phyloP scores from a whole-genome alignment of 2,329 filamentous ascomycete genomes.

The Verticillium dahliae region DNA sequence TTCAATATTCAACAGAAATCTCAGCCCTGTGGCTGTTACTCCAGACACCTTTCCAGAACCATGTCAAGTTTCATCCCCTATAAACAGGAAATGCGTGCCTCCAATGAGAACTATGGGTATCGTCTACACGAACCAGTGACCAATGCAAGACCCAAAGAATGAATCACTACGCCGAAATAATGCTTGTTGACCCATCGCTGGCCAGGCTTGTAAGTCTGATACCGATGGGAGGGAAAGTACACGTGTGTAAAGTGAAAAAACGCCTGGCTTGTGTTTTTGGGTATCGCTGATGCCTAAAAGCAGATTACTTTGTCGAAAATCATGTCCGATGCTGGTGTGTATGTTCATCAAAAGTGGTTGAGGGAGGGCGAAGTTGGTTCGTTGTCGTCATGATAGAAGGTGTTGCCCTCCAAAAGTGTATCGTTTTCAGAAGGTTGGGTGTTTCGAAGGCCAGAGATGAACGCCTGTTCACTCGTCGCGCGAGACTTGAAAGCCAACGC shows the following conservation, averaged over 20 bases:
- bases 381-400: background rate
- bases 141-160: background rate
- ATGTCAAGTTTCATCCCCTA: background rate
- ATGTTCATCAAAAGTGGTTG: background rate
- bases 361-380: background rate
- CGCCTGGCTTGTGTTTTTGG: background rate
- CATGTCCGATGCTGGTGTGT: background rate
- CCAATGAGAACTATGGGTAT: background rate
- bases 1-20: too few species aligned
- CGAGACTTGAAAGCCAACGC: slow-evolving; percentile 76
- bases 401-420: slow-evolving; percentile 11
- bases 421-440: slow-evolving; percentile 16
- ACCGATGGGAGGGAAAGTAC: background rate
- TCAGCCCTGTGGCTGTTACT: background rate
- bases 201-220: background rate
- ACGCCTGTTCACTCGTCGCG: slow-evolving; percentile 28
- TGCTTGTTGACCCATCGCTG: background rate
- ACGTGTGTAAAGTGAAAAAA: background rate
- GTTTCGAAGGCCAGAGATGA: background rate
- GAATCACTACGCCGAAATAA: background rate
- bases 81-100: background rate
- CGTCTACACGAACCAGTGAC: background rate
- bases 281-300: slow-evolving; percentile 16
- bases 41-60: background rate
- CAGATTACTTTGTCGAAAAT: slow-evolving; percentile 5